phyloP scores from a whole-genome alignment of 305 asterid genomes.

The Salvia sclarea region DNA sequence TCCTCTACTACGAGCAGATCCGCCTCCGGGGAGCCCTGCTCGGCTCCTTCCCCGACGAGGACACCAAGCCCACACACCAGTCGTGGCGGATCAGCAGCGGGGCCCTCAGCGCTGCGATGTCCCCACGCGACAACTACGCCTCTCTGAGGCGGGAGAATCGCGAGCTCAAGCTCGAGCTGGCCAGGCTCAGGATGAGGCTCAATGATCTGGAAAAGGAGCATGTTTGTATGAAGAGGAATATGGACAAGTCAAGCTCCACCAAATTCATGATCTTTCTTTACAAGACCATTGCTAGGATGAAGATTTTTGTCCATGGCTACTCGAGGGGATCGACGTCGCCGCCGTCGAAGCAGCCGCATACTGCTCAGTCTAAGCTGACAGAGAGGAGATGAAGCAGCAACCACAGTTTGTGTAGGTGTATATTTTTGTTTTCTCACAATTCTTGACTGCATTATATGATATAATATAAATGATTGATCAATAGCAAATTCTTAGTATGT shows the following conservation, averaged over 20 bases:
- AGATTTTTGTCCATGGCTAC: constrained; percentile 54
- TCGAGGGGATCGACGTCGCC: constrained; percentile 67
- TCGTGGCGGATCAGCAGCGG: constrained; percentile 88
- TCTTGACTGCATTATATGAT: constrained; percentile 19
- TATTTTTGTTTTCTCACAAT: neutral
- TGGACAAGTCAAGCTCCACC: constrained; percentile 64
- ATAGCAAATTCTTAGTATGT: neutral
- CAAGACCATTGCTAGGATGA: constrained; percentile 58
- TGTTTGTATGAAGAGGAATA: constrained; percentile 75
- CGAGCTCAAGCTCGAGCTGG: constrained; percentile 86
- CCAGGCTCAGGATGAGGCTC: constrained; percentile 79
- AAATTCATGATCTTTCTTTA: constrained; percentile 63
- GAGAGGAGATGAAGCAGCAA: constrained; percentile 43
- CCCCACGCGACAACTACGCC: constrained; percentile 87
- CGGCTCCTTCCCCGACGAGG: constrained; percentile 74
- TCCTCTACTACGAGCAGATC: constrained; percentile 86
- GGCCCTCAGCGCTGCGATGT: constrained; percentile 78
- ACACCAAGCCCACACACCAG: constrained; percentile 68
- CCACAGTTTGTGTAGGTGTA: constrained; percentile 28
- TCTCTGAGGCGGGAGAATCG: constrained; percentile 84
- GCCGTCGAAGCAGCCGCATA: constrained; percentile 56
- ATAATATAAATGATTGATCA: constrained; percentile 15
- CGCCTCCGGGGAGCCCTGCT: constrained; percentile 70
- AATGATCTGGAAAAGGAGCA: constrained; percentile 90
- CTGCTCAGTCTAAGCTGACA: constrained; percentile 58